A percentile compares a stretch with the other conserved stretches of the same genome.
These are phyloP conservation scores for Linnemannia schmuckeri DNA, from an alignment of 192 early-diverging fungal genomes.

Conservation along the genomic window DNA sequence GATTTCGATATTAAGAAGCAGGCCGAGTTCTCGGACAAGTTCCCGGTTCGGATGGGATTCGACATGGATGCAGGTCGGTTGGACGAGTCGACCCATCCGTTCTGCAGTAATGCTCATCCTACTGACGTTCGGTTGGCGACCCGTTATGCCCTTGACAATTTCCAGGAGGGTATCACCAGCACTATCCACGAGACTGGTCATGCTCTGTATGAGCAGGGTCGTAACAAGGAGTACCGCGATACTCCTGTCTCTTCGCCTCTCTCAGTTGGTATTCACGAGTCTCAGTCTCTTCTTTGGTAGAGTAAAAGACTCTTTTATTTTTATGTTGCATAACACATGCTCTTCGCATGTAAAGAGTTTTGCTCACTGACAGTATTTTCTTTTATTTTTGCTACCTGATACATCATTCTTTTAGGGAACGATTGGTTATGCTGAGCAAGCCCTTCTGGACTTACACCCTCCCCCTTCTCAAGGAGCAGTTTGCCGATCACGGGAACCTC, in stretches of 20 bases:
- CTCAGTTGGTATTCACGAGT: slow-evolving; percentile 57
- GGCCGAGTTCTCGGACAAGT: slow-evolving; percentile 42
- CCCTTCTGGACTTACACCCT: slow-evolving; percentile 53
- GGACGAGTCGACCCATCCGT: slow-evolving; percentile 57
- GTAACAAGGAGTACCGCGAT: slow-evolving; percentile 35
- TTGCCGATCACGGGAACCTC: slow-evolving; percentile 35
- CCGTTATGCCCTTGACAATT: slow-evolving; percentile 42
- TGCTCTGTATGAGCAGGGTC: slow-evolving; percentile 59
- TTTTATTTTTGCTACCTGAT: neutral
- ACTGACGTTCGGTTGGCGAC: slow-evolving; percentile 60
- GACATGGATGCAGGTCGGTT: slow-evolving; percentile 46
- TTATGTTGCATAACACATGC: neutral
- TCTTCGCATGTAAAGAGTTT: too few relatives aligned
- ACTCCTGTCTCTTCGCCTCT: slow-evolving; percentile 43
- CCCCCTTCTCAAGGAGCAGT: slow-evolving; percentile 48
- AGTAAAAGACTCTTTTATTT: neutral
- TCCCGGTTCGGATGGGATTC: neutral
- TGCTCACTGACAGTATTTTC: neutral
- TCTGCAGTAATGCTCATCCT: slow-evolving; percentile 42
- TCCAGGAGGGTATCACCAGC: slow-evolving; percentile 56
- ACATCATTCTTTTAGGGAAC: slow-evolving; percentile 25
- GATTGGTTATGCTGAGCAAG: slow-evolving; percentile 43
- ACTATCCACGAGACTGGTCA: slow-evolving; percentile 60
- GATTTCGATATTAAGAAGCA: slow-evolving; percentile 58
- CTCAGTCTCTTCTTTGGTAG: slow-evolving; percentile 39